Evolutionary conservation across 805 yeast species (phyloP).

Genomic region (Kluyveromyces lactis): DNA sequence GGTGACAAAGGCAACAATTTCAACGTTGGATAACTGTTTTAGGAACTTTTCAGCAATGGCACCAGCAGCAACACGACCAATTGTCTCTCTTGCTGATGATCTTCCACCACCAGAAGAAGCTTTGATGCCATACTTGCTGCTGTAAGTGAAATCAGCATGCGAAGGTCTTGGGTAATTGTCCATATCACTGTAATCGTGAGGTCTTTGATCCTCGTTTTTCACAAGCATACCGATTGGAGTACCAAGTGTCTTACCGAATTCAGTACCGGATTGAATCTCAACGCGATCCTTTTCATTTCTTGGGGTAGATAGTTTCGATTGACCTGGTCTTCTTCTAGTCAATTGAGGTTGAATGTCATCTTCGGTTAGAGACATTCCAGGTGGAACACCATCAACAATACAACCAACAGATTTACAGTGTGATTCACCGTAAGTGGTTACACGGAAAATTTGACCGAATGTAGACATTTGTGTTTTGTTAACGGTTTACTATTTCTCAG

Average conservation of each 20-base stretch:
- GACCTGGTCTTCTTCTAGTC: constrained; percentile 97
- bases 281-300: constrained; percentile 93
- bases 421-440: constrained; percentile 96
- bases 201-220: constrained; percentile 91
- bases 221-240: constrained; percentile 95
- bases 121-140: constrained; percentile 83
- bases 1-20: constrained; percentile 94
- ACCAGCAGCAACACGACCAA: constrained; percentile 98
- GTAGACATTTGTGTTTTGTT: constrained; percentile 46
- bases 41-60: constrained; percentile 94
- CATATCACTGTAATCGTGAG: constrained; percentile 91
- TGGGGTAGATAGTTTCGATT: constrained; percentile 85
- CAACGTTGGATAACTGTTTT: constrained; percentile 67
- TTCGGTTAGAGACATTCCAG: constrained; percentile 80
- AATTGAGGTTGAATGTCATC: constrained; percentile 91
- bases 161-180: constrained; percentile 96
- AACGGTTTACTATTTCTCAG: too few relatives aligned
- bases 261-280: constrained; percentile 90
- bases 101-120: constrained; percentile 97
- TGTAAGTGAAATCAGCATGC: constrained; percentile 94
- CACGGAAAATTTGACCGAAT: constrained; percentile 56
- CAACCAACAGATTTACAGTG: constrained; percentile 98
- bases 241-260: constrained; percentile 82
- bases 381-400: constrained; percentile 97
- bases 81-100: constrained; percentile 94